A percentile compares a stretch with the other conserved stretches of the same genome.
phyloP scores from a whole-genome alignment of 2,329 filamentous ascomycete genomes.

The Ceratocystis eucalypticola region DNA sequence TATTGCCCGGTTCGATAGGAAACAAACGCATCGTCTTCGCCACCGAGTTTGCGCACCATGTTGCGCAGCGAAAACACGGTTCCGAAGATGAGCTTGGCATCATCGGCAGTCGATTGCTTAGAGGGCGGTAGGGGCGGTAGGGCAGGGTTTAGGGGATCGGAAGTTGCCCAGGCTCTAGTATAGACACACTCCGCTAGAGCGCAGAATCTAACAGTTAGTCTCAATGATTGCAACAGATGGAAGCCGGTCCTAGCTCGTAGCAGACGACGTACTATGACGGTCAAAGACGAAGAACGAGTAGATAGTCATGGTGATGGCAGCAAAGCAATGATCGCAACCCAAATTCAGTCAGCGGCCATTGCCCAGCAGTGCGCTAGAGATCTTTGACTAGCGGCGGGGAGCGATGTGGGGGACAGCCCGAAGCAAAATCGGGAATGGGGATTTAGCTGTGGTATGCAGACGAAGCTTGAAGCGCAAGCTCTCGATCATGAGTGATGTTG shows the following conservation, averaged over 20 bases:
- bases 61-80: conserved; percentile 93
- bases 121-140: conserved; percentile 22
- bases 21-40: conserved; percentile 87
- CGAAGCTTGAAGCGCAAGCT: not conserved
- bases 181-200: conserved; percentile 87
- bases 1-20: conserved; percentile 88
- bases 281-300: conserved; percentile 99
- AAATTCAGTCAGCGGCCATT: conserved; percentile 11
- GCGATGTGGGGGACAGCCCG: not conserved
- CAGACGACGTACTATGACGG: conserved; percentile 62
- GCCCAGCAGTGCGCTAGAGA: not conserved
- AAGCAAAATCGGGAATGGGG: not conserved
- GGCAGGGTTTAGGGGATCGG: conserved; percentile 26
- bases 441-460: not conserved
- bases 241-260: not conserved
- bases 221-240: conserved; percentile 17
- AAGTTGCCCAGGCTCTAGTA: conserved; percentile 66
- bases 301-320: conserved; percentile 55
- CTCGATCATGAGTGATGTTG: not conserved
- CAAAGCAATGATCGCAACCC: conserved; percentile 6
- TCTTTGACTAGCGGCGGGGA: not conserved
- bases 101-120: conserved; percentile 42
- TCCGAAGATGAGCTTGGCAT: conserved; percentile 94
- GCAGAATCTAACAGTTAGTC: conserved; percentile 1
- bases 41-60: conserved; percentile 90